Conservation (phyloP, 805 yeast genomes). For the Ogataea dorogensis region DNA sequence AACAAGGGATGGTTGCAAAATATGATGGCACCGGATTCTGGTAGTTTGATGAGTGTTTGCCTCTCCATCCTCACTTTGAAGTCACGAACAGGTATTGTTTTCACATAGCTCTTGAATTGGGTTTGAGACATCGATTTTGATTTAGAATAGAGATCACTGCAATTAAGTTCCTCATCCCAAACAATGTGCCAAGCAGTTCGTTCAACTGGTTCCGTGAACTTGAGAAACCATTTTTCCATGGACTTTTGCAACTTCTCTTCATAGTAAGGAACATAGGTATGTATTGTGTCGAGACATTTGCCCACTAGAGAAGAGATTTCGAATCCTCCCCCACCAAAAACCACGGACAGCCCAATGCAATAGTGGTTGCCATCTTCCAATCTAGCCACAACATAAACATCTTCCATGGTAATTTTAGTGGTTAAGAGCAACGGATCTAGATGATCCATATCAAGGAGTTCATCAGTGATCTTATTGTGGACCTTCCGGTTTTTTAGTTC, state of each 20-base stretch:
- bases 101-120: conserved; percentile 31
- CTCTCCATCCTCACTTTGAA: conserved; percentile 48
- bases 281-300: conserved; percentile 43
- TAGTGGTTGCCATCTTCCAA: conserved; percentile 38
- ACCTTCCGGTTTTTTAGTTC: conserved; percentile 35
- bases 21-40: conserved; percentile 36
- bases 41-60: conserved; percentile 46
- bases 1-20: conserved; percentile 34
- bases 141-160: conserved; percentile 31
- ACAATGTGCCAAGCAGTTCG: conserved; percentile 50
- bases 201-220: conserved; percentile 45
- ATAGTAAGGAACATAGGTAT: conserved; percentile 48
- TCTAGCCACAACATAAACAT: conserved; percentile 42
- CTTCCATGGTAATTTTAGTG: conserved; percentile 50
- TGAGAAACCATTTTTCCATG: conserved; percentile 51
- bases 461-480: conserved; percentile 43
- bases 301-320: conserved; percentile 35
- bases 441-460: conserved; percentile 42
- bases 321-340: conserved; percentile 54
- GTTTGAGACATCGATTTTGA: conserved; percentile 38
- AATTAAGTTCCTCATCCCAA: conserved; percentile 44
- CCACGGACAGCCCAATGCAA: conserved; percentile 50
- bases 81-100: conserved; percentile 37
- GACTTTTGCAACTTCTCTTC: conserved; percentile 44
- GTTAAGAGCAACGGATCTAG: conserved; percentile 45